Base-by-base conservation (phyloP, 2,329 filamentous ascomycete genomes). In the Microthyrium microscopicum region DNA sequence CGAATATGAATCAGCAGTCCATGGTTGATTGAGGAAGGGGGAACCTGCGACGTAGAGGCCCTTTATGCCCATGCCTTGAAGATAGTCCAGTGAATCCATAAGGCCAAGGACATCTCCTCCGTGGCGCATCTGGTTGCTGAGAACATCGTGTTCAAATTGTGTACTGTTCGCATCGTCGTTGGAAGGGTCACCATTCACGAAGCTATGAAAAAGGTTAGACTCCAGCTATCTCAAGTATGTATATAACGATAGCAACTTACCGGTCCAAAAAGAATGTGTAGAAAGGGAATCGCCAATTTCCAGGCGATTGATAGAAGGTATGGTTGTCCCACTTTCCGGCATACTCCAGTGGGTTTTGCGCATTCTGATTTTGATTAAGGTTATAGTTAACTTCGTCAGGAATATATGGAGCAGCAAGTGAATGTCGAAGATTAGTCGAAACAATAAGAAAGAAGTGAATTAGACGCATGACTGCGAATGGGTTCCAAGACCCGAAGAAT, bases 81-180 rank as follows among this genome's bases (percentile, higher is more conserved):
- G 53, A 45, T 75, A 75, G 46, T 75, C 70, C 40, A 74, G 52
- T 12, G 65, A 66, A 42, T 73, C 66, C 31, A 66, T 42, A 26
- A 74, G 42, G 12, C 70, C 70, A 31, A 54, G 49, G n/a, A 71
- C 51, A 46, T 74, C 70, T 37, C 70, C 70, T 19, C 70, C 70
- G 51, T 71, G 65, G 21, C 70, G 64, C 51, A 74, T 63, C 46
- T 73, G 69, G 33, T 66, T 74, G 35, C 61, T 66, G 43, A 59
- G 60, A 30, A 62, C 47, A 44, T 75, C 70, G 45, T 70, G 65
- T 44, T 74, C 70, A 49, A 63, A 74, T 2, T 59, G 38, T 1
- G 69, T 73, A 9, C 58, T 62, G 45, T 74, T 74, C 29, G 61
- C 60, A 43, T 74, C 64, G 45, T 75, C 70, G 44, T 75, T 75